Percentiles rank a stretch among this genome's conserved stretches.
Conservation (phyloP, 768 basidiomycete genomes). For the Amanita molliuscula region DNA sequence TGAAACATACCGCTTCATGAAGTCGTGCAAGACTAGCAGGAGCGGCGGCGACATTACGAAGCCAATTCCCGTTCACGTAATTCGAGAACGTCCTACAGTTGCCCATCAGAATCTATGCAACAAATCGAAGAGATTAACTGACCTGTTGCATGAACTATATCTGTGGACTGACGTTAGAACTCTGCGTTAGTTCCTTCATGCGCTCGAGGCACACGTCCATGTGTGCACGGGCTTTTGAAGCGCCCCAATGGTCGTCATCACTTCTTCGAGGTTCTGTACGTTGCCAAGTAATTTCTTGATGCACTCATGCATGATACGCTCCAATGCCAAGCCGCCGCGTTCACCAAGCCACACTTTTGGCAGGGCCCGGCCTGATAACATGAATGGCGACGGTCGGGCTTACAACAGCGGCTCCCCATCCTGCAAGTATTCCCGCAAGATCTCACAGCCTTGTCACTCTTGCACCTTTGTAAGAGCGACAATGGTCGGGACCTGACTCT, state of each 20-base stretch:
- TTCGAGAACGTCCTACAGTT: constrained; percentile 77
- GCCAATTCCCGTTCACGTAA: constrained; percentile 79
- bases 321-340: too few species aligned
- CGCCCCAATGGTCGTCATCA: constrained; percentile 81
- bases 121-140: constrained; percentile 14
- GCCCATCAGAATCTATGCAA: constrained; percentile 1
- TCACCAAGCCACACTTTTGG: too few species aligned
- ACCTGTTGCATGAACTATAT: constrained; percentile 97
- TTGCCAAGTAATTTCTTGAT: constrained; percentile 92
- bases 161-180: constrained; percentile 65
- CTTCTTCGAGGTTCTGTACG: constrained; percentile 92
- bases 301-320: constrained; percentile 98
- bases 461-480: constrained; percentile 82
- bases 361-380: too few species aligned
- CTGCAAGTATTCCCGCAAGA: constrained; percentile 66
- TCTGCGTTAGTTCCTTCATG: constrained; percentile 84
- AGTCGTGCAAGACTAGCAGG: constrained; percentile 86
- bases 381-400: constrained; percentile 67
- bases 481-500: constrained; percentile 67
- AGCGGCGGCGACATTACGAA: constrained; percentile 58
- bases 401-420: constrained; percentile 80
- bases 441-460: constrained; percentile 59
- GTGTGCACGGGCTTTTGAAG: constrained; percentile 67
- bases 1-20: constrained; percentile 63
- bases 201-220: constrained; percentile 92